Percentiles rank a stretch among this genome's conserved stretches.
Evolutionary conservation across 176 grass and related monocot species (phyloP).

Genomic region (Eleusine coracana): DNA sequence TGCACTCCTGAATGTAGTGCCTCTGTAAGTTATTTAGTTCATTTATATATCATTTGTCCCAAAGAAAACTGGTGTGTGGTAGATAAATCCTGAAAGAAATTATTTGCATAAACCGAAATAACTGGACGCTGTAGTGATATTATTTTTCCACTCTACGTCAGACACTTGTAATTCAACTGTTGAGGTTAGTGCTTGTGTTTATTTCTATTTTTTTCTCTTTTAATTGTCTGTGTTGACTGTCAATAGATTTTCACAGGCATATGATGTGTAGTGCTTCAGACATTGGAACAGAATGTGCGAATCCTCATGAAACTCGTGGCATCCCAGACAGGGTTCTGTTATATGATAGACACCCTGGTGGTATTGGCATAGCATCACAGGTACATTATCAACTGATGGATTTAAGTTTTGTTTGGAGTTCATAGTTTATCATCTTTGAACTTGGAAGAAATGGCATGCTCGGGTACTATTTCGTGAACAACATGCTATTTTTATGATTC

Average conservation of each 20-base stretch:
- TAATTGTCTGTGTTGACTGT: background rate
- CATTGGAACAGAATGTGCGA: slow-evolving; percentile 78
- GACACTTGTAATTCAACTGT: background rate
- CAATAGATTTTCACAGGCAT: slow-evolving; percentile 49
- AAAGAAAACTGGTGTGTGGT: background rate
- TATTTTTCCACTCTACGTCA: background rate
- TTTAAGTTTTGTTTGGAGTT: background rate
- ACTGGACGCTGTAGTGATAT: background rate
- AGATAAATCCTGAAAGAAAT: background rate
- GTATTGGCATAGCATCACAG: slow-evolving; percentile 69
- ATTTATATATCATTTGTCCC: background rate
- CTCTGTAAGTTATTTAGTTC: slow-evolving; percentile 59
- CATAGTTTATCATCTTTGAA: background rate
- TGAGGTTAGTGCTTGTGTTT: background rate
- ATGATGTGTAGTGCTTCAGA: slow-evolving; percentile 81
- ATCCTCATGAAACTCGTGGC: slow-evolving; percentile 76
- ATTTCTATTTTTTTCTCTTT: slow-evolving; percentile 7
- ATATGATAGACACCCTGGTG: slow-evolving; percentile 84
- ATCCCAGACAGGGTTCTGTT: slow-evolving; percentile 75
- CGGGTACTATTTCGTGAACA: background rate
- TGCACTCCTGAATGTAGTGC: slow-evolving; percentile 76
- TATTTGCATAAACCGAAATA: background rate
- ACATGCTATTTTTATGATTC: background rate
- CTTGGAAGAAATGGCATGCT: background rate
- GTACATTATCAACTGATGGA: slow-evolving; percentile 52